Base-by-base conservation (phyloP, 176 grass and related monocot genomes). In the Alloteropsis semialata region DNA sequence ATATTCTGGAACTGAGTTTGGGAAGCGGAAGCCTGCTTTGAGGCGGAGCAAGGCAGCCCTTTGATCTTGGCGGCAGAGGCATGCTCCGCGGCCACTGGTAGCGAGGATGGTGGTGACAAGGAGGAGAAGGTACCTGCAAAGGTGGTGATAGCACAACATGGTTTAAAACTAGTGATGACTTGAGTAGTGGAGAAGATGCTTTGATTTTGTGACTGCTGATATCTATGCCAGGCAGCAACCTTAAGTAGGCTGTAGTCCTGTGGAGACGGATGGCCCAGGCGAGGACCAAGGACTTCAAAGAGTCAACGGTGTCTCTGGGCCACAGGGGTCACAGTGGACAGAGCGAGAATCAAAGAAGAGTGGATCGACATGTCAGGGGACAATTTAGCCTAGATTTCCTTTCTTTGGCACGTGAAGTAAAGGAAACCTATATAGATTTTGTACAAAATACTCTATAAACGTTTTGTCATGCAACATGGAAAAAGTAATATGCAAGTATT, bases 21-120 rank as follows among this genome's bases (percentile, higher is more conserved):
- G 43, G 43, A 65, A 65, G 63, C 2, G 32, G 84, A 91, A 91
- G 12, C 80, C 69, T 19, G 22, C 17, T 68, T 87, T 91, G 27
- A 91, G 65, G 17, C 78, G 84, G 4, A 87, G 53, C 56, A 91
- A 70, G 4, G 84, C 54, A 5, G 28, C 4, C 11, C 72, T 56
- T 68, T 91, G 79, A 14, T 87, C 84, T 41, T 51, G 33, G 36
- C 61, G 79, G 79, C 89, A 91, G 50, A 21, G 66, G 27, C 37
- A 32, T 28, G 27, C 62, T 49, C 46, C 58, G 16, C 11, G 27
- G 13, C 2, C 3, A 28, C 25, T 62, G 58, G 27, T 14, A 12
- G 43, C 43, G 43, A 45, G 43, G 43, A 45, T 45, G 11, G 16
- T 15, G 11, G 16, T 21, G 46, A 45, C 19, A 16, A 80, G 51